phyloP scores from a whole-genome alignment of 495 filamentous ascomycete species.

The Apodospora peruviana region DNA sequence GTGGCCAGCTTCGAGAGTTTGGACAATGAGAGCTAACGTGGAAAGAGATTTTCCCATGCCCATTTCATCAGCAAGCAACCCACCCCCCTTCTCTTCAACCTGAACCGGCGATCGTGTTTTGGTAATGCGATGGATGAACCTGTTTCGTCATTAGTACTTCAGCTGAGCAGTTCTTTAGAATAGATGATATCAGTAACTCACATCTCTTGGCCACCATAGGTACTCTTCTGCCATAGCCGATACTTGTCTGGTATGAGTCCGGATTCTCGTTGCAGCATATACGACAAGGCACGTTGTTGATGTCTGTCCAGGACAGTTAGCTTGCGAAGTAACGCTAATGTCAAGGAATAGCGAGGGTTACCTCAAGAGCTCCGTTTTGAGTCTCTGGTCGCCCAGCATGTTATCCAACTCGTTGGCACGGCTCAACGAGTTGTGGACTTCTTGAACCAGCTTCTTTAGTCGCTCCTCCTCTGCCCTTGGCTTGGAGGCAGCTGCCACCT shows the following conservation, averaged over 20 bases:
- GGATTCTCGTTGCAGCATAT: conserved; percentile 29
- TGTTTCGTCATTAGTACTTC: conserved; percentile 1
- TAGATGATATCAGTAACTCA: too few relatives aligned
- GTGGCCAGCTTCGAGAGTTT: conserved; percentile 15
- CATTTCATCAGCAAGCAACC: conserved; percentile 42
- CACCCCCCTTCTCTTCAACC: conserved; percentile 25
- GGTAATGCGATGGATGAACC: conserved; percentile 27
- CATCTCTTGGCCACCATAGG: conserved; percentile 14
- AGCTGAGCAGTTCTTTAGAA: too few relatives aligned
- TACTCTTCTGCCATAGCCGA: conserved; percentile 17
- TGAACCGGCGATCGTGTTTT: conserved; percentile 9
- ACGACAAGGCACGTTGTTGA: conserved; percentile 27
- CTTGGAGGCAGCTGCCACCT: conserved; percentile 3
- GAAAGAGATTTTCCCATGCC: conserved; percentile 44
- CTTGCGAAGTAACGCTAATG: too few relatives aligned
- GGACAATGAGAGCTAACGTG: conserved; percentile 28
- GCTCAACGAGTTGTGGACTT: conserved; percentile 16
- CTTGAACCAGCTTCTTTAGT: conserved; percentile 15
- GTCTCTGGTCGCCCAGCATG: conserved; percentile 12
- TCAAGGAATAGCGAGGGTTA: too few relatives aligned
- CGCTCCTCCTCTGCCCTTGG: conserved; percentile 9
- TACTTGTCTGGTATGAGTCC: conserved; percentile 20
- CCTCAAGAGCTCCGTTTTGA: conserved; percentile 18
- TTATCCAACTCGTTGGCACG: conserved; percentile 12
- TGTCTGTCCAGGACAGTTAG: conserved; percentile 19